Percentiles rank a stretch among this genome's conserved stretches.
These are phyloP conservation scores for Huntiella bhutanensis DNA, from an alignment of 2,329 filamentous ascomycete genomes.

Conservation along the genomic window DNA sequence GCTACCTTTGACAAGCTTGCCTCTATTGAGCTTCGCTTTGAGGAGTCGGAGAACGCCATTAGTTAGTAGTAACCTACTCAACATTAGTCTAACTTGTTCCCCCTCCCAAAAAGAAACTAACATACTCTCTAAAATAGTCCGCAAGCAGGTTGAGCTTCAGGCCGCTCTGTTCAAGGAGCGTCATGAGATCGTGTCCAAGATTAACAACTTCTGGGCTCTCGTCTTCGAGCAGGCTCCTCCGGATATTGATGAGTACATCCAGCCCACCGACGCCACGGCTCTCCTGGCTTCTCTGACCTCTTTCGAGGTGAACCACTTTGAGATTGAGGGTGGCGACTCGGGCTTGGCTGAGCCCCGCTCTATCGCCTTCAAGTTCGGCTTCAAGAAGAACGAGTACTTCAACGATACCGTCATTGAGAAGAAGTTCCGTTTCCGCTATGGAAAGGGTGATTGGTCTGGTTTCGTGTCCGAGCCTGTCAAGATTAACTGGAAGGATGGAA, in stretches of 20 bases:
- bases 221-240: slow-evolving; percentile 73
- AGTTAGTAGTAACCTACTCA: slow-evolving; percentile 34
- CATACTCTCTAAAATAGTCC: slow-evolving; percentile 30
- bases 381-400: slow-evolving; percentile 67
- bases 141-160: slow-evolving; percentile 50
- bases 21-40: slow-evolving; percentile 66
- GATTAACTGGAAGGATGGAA: slow-evolving; percentile 72
- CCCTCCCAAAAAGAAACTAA: slow-evolving; percentile 11
- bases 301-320: slow-evolving; percentile 61
- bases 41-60: slow-evolving; percentile 64
- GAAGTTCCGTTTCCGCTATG: slow-evolving; percentile 71
- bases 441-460: slow-evolving; percentile 47
- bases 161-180: slow-evolving; percentile 61
- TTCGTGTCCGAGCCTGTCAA: slow-evolving; percentile 76
- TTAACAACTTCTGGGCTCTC: slow-evolving; percentile 85
- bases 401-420: slow-evolving; percentile 64
- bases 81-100: not conserved
- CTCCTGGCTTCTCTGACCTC: slow-evolving; percentile 49
- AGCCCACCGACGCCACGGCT: slow-evolving; percentile 57
- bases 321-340: slow-evolving; percentile 38
- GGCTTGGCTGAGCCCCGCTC: slow-evolving; percentile 59
- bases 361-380: slow-evolving; percentile 59
- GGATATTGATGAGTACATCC: slow-evolving; percentile 77
- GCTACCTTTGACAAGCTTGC: slow-evolving; percentile 60
- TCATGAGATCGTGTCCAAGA: slow-evolving; percentile 46